Base-by-base conservation (phyloP, 2,329 filamentous ascomycete species). In the Colletotrichum eremochloae region DNA sequence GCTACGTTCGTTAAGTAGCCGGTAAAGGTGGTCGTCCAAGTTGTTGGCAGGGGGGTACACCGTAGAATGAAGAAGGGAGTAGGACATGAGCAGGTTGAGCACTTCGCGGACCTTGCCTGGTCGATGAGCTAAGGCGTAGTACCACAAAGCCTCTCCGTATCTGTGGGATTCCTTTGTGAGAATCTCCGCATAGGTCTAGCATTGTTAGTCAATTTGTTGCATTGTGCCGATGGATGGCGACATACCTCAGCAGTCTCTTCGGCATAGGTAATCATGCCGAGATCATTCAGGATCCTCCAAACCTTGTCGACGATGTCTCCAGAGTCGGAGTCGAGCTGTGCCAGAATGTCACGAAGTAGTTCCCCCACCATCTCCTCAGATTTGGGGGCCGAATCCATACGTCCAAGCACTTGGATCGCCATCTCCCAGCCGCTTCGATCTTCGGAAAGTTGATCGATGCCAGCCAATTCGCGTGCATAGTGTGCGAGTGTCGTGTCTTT, bases 71-170 rank as follows among this genome's bases (percentile, higher is more conserved):
- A 97, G 88, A 20, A 98, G 87, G 57, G 93, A 97, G 80, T 95
- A 93, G 2, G 94, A 94, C 76, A 95, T 96, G 64, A 98, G 90
- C 3, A 96, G 89, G 79, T 97, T 94, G 55, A 97, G 88, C 29
- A 97, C 93, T 74, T 95, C 91, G 77, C 94, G 94, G 64, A 98
- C 92, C 81, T 96, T 97, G 74, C 88, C 86, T 1, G 90, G 85
- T 36, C 92, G 90, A 78, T 97, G 95, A 3, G 95, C 93, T 15
- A 97, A 90, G 33, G 96, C 93, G 80, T 96, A 98, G 84, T 97
- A 98, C 83, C 96, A 92, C 29, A 98, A 87, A 0, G 94, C 94
- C 75, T 96, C 91, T 66, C 96, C 96, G 76, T 96, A 98, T 67
- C 92, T 89, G 76, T 94, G 90, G 0, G 93, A 92, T 53, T 90